phyloP scores from a whole-genome alignment of 2,329 filamentous ascomycete genomes.

The Thelonectria blattea region DNA sequence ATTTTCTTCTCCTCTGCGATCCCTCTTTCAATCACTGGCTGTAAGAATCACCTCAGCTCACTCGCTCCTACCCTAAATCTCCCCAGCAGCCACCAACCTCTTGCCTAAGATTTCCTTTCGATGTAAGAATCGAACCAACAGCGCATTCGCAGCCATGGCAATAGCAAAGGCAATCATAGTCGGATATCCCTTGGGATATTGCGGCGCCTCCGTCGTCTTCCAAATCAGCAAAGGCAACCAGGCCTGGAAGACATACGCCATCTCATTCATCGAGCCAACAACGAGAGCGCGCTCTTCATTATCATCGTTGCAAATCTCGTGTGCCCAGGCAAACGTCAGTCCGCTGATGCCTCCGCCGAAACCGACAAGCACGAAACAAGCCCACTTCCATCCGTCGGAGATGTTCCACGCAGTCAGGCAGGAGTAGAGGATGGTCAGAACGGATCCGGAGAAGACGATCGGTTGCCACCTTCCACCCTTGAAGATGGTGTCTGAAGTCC shows the following conservation, averaged over 20 bases:
- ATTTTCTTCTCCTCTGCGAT: too few relatives aligned
- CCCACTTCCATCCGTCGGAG: slow-evolving; percentile 65
- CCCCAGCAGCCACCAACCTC: slow-evolving; percentile 11
- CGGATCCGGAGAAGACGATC: slow-evolving; percentile 60
- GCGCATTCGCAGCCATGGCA: slow-evolving; percentile 55
- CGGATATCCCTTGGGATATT: slow-evolving; percentile 66
- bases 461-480: slow-evolving; percentile 66
- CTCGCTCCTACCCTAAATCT: background rate
- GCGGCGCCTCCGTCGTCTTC: slow-evolving; percentile 67
- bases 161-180: slow-evolving; percentile 58
- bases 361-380: slow-evolving; percentile 62
- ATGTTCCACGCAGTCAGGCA: slow-evolving; percentile 53
- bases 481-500: slow-evolving; percentile 67
- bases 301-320: slow-evolving; percentile 56
- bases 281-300: slow-evolving; percentile 72
- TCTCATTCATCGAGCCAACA: slow-evolving; percentile 70
- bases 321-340: slow-evolving; percentile 55
- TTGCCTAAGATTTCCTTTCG: slow-evolving; percentile 44
- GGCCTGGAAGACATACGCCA: slow-evolving; percentile 72
- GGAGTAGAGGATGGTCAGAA: slow-evolving; percentile 48
- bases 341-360: slow-evolving; percentile 57
- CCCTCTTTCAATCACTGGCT: too few relatives aligned
- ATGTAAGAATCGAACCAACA: slow-evolving; percentile 56
- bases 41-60: background rate
- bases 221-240: slow-evolving; percentile 72